A percentile compares a stretch with the other conserved stretches of the same genome.
These are phyloP conservation scores for Fusarium tuaranense DNA, from an alignment of 2,329 filamentous ascomycete species.

Conservation along the genomic window DNA sequence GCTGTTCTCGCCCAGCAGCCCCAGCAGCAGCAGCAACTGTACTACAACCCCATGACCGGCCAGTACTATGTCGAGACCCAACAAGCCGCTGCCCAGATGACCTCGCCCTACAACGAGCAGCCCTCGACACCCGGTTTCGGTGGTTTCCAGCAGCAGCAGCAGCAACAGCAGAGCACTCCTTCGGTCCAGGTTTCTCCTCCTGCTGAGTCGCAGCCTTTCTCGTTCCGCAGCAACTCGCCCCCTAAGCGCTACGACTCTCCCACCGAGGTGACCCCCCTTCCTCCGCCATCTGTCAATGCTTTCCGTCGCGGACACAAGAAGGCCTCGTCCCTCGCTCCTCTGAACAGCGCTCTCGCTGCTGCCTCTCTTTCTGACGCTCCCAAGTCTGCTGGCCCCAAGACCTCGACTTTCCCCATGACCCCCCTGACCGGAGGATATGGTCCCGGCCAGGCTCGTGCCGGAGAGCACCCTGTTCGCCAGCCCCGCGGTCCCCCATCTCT, in stretches of 20 bases:
- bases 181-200: slow-evolving; percentile 87
- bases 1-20: slow-evolving; percentile 50
- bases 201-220: slow-evolving; percentile 65
- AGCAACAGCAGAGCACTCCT: slow-evolving; percentile 67
- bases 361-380: slow-evolving; percentile 57
- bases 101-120: slow-evolving; percentile 58
- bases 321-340: slow-evolving; percentile 77
- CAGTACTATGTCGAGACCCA: slow-evolving; percentile 85
- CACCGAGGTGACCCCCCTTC: slow-evolving; percentile 76
- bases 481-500: slow-evolving; percentile 91
- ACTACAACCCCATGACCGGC: slow-evolving; percentile 88
- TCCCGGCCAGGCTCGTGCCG: slow-evolving; percentile 90
- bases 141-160: slow-evolving; percentile 55
- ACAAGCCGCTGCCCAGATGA: slow-evolving; percentile 57
- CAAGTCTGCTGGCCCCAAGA: slow-evolving; percentile 78
- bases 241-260: slow-evolving; percentile 77
- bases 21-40: slow-evolving; percentile 75
- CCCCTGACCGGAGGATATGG: slow-evolving; percentile 89
- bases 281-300: slow-evolving; percentile 88
- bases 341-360: slow-evolving; percentile 62
- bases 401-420: slow-evolving; percentile 82
- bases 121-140: slow-evolving; percentile 51
- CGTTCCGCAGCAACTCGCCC: slow-evolving; percentile 73
- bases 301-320: slow-evolving; percentile 97
- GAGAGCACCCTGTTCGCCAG: slow-evolving; percentile 93